Percentiles rank a stretch among this genome's conserved stretches.
Evolutionary conservation across 768 basidiomycete species (phyloP).

Genomic region (Floccularia luteovirens): DNA sequence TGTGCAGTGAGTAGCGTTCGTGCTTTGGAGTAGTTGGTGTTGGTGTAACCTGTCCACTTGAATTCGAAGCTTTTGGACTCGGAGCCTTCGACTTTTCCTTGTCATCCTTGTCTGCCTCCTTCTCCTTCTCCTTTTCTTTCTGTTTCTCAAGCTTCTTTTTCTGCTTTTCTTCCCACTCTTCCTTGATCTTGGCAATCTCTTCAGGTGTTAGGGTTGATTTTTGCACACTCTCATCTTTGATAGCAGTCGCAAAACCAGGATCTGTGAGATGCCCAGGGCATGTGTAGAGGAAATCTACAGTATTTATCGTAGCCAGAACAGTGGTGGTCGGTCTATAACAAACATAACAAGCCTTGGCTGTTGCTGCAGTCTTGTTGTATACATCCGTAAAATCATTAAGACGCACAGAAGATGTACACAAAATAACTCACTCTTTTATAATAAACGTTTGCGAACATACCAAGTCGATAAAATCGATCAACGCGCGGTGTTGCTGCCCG

Average conservation of each 20-base stretch:
- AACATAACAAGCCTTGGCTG: constrained; percentile 69
- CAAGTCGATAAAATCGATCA: constrained; percentile 53
- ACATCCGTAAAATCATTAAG: constrained; percentile 7
- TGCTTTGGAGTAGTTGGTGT: constrained; percentile 42
- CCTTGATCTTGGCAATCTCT: constrained; percentile 72
- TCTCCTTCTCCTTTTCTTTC: constrained; percentile 40
- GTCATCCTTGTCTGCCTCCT: constrained; percentile 31
- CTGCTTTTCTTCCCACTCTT: constrained; percentile 75
- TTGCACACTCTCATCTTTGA: constrained; percentile 27
- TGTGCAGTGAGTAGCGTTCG: constrained; percentile 74
- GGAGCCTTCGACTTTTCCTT: constrained; percentile 26
- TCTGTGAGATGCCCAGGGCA: constrained; percentile 81
- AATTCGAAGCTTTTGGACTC: constrained; percentile 18
- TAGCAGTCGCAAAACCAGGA: constrained; percentile 58
- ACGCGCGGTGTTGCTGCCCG: neutral
- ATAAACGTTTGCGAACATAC: constrained; percentile 82
- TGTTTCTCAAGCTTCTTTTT: constrained; percentile 48
- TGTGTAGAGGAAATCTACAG: constrained; percentile 80
- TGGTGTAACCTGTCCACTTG: constrained; percentile 14
- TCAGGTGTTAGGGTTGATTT: constrained; percentile 45
- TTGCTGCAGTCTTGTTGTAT: constrained; percentile 58
- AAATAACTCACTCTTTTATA: constrained; percentile 70
- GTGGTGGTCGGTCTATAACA: constrained; percentile 77
- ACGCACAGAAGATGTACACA: neutral
- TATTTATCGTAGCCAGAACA: constrained; percentile 79